A percentile compares a stretch with the other conserved stretches of the same genome.
phyloP scores from a whole-genome alignment of 331 rosid species.

The Malus hybrid region DNA sequence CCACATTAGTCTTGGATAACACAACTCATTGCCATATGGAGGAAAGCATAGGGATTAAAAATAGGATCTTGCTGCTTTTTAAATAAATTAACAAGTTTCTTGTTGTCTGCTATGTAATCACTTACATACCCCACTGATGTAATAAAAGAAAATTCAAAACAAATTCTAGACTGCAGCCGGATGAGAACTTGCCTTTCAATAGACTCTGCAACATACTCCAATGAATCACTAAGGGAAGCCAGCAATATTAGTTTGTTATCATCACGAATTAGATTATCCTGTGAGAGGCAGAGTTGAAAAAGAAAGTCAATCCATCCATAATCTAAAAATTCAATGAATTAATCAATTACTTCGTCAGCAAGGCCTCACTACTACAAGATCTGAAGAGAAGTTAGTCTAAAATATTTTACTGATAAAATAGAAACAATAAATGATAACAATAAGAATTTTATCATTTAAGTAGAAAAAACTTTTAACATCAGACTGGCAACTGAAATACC shows the following conservation, averaged over 20 bases:
- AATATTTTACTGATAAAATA: neutral
- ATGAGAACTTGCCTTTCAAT: conserved; percentile 74
- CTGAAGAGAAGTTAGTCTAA: neutral
- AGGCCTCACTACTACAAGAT: conserved; percentile 1
- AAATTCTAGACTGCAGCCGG: neutral
- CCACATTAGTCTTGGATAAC: neutral
- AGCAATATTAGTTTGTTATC: conserved; percentile 90
- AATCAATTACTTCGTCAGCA: neutral
- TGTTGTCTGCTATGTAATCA: neutral
- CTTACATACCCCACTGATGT: neutral
- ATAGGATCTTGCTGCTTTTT: neutral
- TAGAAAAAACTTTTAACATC: neutral
- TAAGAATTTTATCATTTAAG: neutral
- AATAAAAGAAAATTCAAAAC: neutral
- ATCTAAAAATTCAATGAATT: neutral
- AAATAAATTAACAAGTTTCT: conserved; percentile 7
- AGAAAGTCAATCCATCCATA: neutral
- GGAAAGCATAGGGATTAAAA: neutral
- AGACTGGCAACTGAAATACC: conserved; percentile 37
- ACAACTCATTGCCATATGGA: neutral
- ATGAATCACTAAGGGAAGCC: conserved; percentile 96
- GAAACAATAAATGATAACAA: conserved; percentile 6
- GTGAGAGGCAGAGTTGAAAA: conserved; percentile 18
- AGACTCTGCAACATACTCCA: conserved; percentile 95
- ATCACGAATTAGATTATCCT: conserved; percentile 96